A percentile compares a stretch with the other conserved stretches of the same genome.
These are phyloP conservation scores for Penicillium ochrochloron DNA, from an alignment of 495 filamentous ascomycete genomes.

Conservation along the genomic window DNA sequence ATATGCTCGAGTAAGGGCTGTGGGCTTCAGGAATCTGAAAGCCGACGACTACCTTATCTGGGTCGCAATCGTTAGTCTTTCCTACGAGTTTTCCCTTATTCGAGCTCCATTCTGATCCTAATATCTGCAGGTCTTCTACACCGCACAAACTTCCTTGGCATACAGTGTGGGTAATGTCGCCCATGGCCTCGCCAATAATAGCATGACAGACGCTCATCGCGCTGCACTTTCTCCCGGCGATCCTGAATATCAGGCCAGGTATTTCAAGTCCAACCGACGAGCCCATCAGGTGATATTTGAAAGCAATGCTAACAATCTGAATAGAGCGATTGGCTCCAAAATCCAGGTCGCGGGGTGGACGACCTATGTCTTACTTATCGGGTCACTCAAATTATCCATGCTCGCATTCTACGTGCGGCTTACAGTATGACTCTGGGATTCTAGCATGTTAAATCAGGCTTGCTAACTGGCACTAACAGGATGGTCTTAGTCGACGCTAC, in stretches of 20 bases:
- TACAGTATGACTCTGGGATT: conserved; percentile 41
- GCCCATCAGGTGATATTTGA: conserved; percentile 3
- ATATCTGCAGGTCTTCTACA: conserved; percentile 38
- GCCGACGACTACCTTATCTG: conserved; percentile 61
- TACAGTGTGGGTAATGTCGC: conserved; percentile 40
- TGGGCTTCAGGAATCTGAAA: conserved; percentile 46
- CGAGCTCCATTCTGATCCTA: conserved; percentile 18
- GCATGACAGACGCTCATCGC: conserved; percentile 52
- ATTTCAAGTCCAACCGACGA: neutral
- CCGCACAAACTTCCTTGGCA: conserved; percentile 40
- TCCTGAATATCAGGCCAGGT: conserved; percentile 43
- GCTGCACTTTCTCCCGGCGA: conserved; percentile 38
- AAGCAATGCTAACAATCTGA: neutral
- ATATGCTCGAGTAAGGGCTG: conserved; percentile 46
- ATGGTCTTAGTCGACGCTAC: conserved; percentile 45
- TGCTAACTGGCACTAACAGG: conserved; percentile 9
- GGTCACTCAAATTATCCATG: conserved; percentile 57
- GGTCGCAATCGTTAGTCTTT: conserved; percentile 47
- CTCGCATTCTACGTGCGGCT: conserved; percentile 57
- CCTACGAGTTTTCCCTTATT: neutral
- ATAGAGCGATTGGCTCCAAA: conserved; percentile 55
- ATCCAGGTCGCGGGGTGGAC: conserved; percentile 59
- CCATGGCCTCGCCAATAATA: conserved; percentile 54
- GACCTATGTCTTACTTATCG: conserved; percentile 55
- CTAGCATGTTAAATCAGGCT: neutral